Evolutionary conservation across 768 basidiomycete genomes (phyloP).

Genomic region (Lyophyllum shimeji): DNA sequence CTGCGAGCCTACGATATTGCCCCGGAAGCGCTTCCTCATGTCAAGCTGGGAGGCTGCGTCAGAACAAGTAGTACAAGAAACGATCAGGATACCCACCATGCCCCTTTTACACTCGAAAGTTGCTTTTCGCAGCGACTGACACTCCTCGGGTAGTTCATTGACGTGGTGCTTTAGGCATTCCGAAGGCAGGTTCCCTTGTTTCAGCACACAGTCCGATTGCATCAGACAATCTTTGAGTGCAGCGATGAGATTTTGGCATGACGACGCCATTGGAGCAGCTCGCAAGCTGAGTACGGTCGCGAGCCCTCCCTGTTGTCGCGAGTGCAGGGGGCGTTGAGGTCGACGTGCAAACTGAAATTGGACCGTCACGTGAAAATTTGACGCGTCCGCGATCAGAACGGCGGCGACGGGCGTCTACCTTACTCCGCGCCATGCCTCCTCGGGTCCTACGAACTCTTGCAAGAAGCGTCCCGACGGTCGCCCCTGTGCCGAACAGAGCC

Average conservation of each 20-base stretch:
- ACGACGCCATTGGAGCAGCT: conserved; percentile 63
- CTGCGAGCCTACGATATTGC: conserved; percentile 61
- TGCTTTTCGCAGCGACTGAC: conserved; percentile 74
- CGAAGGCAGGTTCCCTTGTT: conserved; percentile 76
- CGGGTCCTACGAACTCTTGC: conserved; percentile 42
- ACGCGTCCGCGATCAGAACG: not conserved
- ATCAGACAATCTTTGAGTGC: conserved; percentile 85
- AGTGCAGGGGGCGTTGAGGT: not conserved
- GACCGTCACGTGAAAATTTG: conserved; percentile 2
- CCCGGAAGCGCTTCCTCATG: conserved; percentile 82
- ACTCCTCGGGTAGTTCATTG: conserved; percentile 78
- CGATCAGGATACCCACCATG: conserved; percentile 53
- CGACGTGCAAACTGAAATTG: not conserved
- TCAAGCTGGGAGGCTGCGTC: conserved; percentile 52
- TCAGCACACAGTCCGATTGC: conserved; percentile 84
- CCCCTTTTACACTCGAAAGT: conserved; percentile 91
- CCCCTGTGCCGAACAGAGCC: conserved; percentile 63
- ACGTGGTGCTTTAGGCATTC: conserved; percentile 78
- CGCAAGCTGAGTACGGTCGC: not conserved
- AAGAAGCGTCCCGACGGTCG: conserved; percentile 50
- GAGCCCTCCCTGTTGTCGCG: not conserved
- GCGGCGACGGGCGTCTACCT: not conserved
- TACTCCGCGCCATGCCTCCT: conserved; percentile 30
- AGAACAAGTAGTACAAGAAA: not conserved
- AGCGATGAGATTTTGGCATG: conserved; percentile 72